phyloP scores from a whole-genome alignment of 192 early-diverging fungal species.

The Backusella liffmaniae region DNA sequence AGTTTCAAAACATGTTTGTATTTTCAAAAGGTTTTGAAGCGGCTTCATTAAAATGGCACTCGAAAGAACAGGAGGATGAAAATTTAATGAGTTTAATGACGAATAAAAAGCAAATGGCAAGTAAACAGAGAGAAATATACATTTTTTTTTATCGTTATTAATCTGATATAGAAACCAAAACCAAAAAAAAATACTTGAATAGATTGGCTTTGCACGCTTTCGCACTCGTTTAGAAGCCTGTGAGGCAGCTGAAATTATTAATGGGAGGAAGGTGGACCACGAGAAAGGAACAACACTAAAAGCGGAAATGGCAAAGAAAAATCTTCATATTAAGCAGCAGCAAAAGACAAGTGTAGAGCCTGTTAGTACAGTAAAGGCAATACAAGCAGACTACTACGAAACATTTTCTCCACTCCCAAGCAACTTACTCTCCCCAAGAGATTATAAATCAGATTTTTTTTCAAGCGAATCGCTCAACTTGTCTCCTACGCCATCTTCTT shows the following conservation, averaged over 20 bases:
- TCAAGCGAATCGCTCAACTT: conserved; percentile 11
- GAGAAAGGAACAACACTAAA: conserved; percentile 85
- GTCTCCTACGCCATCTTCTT: conserved; percentile 32
- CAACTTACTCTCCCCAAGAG: conserved; percentile 51
- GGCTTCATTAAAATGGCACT: conserved; percentile 91
- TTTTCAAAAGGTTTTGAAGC: conserved; percentile 98
- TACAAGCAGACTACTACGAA: conserved; percentile 25
- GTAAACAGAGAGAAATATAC: not conserved
- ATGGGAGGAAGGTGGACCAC: conserved; percentile 83
- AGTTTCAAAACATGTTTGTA: conserved; percentile 99
- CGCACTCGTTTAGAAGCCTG: conserved; percentile 84
- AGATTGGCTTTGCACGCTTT: conserved; percentile 99
- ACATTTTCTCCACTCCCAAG: conserved; percentile 53
- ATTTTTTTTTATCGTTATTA: not conserved
- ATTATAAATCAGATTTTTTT: conserved; percentile 24
- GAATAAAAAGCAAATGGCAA: conserved; percentile 34
- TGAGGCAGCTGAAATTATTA: conserved; percentile 86
- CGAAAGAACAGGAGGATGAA: conserved; percentile 58
- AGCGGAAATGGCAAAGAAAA: conserved; percentile 99
- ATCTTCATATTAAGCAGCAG: conserved; percentile 77
- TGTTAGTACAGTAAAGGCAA: not conserved
- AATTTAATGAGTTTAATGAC: conserved; percentile 34
- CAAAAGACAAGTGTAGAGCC: conserved; percentile 36
- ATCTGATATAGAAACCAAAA: not conserved
- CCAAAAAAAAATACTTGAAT: not conserved